Base-by-base conservation (phyloP, 2,329 filamentous ascomycete genomes). In the Tympanopsis confertula region DNA sequence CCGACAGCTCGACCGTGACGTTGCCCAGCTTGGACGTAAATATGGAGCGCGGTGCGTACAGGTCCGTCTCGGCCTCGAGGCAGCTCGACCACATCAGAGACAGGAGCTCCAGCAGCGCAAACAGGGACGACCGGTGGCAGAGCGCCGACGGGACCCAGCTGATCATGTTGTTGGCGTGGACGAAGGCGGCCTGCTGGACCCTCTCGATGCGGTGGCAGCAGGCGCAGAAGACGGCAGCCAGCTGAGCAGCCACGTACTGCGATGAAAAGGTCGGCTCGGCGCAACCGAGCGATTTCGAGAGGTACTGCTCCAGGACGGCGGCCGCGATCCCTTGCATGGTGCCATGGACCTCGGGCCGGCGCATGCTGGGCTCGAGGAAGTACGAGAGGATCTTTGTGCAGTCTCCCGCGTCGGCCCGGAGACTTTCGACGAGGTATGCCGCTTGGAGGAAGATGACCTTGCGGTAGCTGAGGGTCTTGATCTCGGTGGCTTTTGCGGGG, bases 1-100 rank as follows among this genome's bases (percentile, higher is more conserved):
- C 91, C 1, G 91, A 94, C n/a, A 98, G 68, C 51, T 94, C 82
- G 18, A 98, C 74, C 1, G 77, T 78, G 17, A 98, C 84, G 30
- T 82, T 76, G 13, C 83, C 86, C 44, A 83, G 76, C 2, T 69
- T 61, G 1, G 88, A 96, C 3, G 71, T 78, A 54, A 94, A 93
- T 3, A 74, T 78, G 3, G 87, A 84, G 43, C 80, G 79, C 61
- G 87, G 93, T 37, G 86, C 79, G 51, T 96, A 98, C 50, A 93
- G 78, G 48, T 98, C 89, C 0, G 88, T 89, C 56, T 98, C 91
- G 12, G 83, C 82, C 55, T 98, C 91, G 13, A 98, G 66, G 53
- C 91, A 98, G 52, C 87, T 89, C 35, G 78, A 77, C 89, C 89
- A 98, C 81, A 98, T 86, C 19, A 98, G 72, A 3, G 86, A 89